Evolutionary conservation across 2,329 filamentous ascomycete genomes (phyloP), one percentile per base, ranked within the genome.

Genomic region (Aspergillus sp.): DNA sequence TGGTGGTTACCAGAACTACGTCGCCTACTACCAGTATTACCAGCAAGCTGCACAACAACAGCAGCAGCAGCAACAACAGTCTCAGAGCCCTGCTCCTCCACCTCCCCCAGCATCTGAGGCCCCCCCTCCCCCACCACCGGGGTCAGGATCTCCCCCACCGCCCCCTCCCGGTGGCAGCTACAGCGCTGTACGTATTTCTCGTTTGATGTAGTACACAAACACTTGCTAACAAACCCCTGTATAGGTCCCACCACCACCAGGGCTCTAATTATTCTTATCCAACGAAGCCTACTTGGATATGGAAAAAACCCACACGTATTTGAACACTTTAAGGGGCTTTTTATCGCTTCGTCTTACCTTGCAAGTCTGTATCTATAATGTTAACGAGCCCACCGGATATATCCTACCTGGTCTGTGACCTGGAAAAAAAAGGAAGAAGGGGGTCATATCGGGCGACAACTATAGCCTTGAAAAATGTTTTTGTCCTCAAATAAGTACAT

Each of bases 1-100:
- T 66, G 93, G 93, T 61, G 93, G 93, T 55, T 97, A 95, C 75
- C 84, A 88, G 66, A 90, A 89, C 78, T 90, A 83, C 60, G 71
- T 82, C 47, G 79, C 80, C 31, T 82, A 82, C 67, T 82, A 81
- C 62, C 87, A 90, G 66, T 88, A 90, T 75, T 91, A 91, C 66
- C 86, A 90, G 69, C 87, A 90, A 67, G 83, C 84, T 66, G 79
- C 80, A 47, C 79, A 75, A 47, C 75, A 80, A 59, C 77, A 82
- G 53, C 78, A 80, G 55, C 74, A 75, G 55, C 70, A 72, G 70
- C 80, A 61, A 74, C 80, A 37, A 37, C 52, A 59, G 72, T 60
- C 62, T 7, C 64, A 81, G 39, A 80, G 80, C 40, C 62, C 70
- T 76, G 63, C 81, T 56, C 80, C 84, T 62, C 82, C 86, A 17